phyloP scores from a whole-genome alignment of 768 basidiomycete species.

The Ramaria rubella region DNA sequence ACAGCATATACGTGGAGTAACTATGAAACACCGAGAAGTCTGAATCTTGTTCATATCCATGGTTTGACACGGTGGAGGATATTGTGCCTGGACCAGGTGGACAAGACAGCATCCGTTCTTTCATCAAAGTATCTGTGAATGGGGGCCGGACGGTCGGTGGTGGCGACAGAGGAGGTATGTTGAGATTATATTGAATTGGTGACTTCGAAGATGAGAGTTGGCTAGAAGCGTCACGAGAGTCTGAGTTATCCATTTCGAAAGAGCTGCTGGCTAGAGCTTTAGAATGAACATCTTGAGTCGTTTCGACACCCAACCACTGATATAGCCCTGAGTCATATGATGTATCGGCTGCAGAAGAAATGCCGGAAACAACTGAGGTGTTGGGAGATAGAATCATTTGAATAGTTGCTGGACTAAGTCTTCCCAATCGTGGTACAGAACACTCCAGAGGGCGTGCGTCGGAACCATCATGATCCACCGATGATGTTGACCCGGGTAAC shows the following conservation, averaged over 20 bases:
- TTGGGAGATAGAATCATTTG: background rate
- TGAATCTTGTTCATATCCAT: background rate
- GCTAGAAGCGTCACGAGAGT: background rate
- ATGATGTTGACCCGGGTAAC: too few species aligned
- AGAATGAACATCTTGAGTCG: too few species aligned
- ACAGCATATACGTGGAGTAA: background rate
- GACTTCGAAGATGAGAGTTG: background rate
- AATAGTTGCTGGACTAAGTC: background rate
- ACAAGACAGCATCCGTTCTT: background rate
- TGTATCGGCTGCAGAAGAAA: background rate
- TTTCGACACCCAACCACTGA: background rate
- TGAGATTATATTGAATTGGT: background rate
- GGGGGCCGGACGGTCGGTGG: background rate
- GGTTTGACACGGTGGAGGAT: background rate
- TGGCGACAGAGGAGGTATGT: background rate
- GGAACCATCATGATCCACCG: background rate
- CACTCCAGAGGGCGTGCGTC: background rate
- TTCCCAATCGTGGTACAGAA: background rate
- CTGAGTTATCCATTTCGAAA: background rate
- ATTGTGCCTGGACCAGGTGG: background rate
- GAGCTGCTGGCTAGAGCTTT: background rate
- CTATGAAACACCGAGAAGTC: background rate
- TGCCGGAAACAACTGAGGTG: background rate
- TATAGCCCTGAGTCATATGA: slow-evolving; percentile 1
- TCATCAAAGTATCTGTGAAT: background rate